Conservation (phyloP, 306 rosid genomes). For the Vigna angularis region DNA sequence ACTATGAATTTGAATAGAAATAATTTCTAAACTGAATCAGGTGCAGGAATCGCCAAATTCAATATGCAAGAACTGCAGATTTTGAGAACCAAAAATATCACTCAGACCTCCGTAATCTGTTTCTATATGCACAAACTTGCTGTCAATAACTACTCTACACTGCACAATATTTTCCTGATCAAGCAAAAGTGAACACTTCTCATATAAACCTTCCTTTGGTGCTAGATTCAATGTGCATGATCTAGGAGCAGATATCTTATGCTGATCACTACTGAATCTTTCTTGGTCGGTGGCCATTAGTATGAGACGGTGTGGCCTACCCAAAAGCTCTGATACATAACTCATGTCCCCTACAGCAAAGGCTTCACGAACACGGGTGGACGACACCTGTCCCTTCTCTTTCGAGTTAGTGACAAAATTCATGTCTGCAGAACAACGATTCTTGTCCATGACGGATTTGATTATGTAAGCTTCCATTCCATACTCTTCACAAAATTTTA, state of each 20-base stretch:
- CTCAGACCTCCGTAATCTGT: conserved; percentile 47
- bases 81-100: conserved; percentile 54
- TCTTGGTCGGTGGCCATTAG: conserved; percentile 59
- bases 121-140: conserved; percentile 71
- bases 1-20: conserved; percentile 32
- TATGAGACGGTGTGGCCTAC: conserved; percentile 78
- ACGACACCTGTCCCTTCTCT: conserved; percentile 92
- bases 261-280: conserved; percentile 47
- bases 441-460: conserved; percentile 90
- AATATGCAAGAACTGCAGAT: conserved; percentile 60
- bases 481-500: conserved; percentile 79
- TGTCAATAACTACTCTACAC: conserved; percentile 78
- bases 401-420: conserved; percentile 53
- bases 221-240: conserved; percentile 77
- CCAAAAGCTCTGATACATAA: conserved; percentile 86
- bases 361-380: conserved; percentile 88
- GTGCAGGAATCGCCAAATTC: conserved; percentile 70
- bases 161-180: conserved; percentile 53
- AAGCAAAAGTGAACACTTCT: conserved; percentile 58
- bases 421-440: conserved; percentile 44
- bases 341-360: conserved; percentile 82
- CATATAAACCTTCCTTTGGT: conserved; percentile 92
- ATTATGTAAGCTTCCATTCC: conserved; percentile 81
- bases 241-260: conserved; percentile 68
- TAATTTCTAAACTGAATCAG: conserved; percentile 53